Evolutionary conservation across 768 basidiomycete species (phyloP), one percentile per base, ranked within the genome.

Genomic region (Aureoboletus auriporus): DNA sequence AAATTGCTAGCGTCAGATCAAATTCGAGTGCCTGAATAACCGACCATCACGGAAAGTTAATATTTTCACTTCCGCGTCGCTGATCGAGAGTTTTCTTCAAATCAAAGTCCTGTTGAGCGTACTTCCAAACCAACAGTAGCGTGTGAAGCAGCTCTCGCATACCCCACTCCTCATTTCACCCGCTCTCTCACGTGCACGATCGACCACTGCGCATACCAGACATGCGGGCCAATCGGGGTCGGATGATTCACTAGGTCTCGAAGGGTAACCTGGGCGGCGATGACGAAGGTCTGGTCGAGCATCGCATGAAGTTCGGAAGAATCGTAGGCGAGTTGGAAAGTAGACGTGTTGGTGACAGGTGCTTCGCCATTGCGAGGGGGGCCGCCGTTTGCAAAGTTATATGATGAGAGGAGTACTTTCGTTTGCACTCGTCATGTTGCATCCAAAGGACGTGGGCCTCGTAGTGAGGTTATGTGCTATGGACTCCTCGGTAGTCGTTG

Each of bases 351-450:
- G 6, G 75, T 76, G 8, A 70, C 44, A 9, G 69, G 57, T 14
- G 62, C 56, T 20, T 66, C 56, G n/a, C 71, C 64, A 27, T 74
- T 64, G 49, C 59, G 66, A 37, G 72, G 73, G 2, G 72, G 63
- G 4, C 74, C 75, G 28, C 78, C 77, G 55, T 77, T 78, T 1
- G 81, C 80, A n/a, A 82, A 61, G 62, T n/a, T 84, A 84, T 47
- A 83, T 70, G 13, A 83, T 54, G 34, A 82, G 59, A 3, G 81
- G 80, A 5, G 70, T 71, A 35, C 61, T 65, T 0, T 50, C 54
- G 26, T 57, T 62, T 40, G 54, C 54, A 26, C 43, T 58, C 36
- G 57, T 50, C 29, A 51, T 53, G 8, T 69, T 53, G 55, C 76
- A 76, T 5, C 75, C 77, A 55, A 77, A 77, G 63, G 78, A 75